Percentiles rank a stretch among this genome's conserved stretches.
Evolutionary conservation across 2,329 filamentous ascomycete species (phyloP).

Genomic region (Ophiostoma australiae): DNA sequence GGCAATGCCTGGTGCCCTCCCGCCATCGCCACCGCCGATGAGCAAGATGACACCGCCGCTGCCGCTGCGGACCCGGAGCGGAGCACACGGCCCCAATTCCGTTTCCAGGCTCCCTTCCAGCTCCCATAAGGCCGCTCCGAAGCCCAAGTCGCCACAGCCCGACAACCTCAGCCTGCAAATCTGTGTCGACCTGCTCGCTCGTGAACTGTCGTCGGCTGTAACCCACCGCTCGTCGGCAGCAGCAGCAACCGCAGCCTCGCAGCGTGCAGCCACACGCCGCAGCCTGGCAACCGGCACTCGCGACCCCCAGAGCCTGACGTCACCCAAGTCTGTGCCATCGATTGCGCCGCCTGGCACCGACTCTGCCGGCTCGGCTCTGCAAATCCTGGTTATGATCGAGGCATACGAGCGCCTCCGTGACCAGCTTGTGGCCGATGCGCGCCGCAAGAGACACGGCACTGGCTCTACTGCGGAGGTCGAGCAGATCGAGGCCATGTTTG

Average conservation of each 20-base stretch:
- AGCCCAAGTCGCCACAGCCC: constrained; percentile 24
- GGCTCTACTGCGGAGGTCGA: constrained; percentile 31
- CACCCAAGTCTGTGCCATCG: constrained; percentile 19
- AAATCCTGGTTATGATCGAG: constrained; percentile 55
- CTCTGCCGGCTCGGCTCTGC: constrained; percentile 42
- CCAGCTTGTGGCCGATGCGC: constrained; percentile 36
- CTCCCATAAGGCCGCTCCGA: neutral
- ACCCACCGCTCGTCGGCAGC: constrained; percentile 17
- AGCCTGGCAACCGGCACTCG: neutral
- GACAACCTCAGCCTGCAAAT: constrained; percentile 46
- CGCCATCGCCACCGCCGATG: neutral
- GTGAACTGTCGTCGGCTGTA: constrained; percentile 45
- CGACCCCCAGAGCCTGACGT: neutral
- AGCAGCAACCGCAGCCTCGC: constrained; percentile 15
- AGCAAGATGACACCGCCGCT: constrained; percentile 14
- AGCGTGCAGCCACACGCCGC: constrained; percentile 17
- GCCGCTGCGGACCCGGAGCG: constrained; percentile 19
- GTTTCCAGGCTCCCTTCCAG: neutral
- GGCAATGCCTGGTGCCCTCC: neutral
- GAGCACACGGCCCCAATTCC: neutral
- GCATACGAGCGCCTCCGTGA: constrained; percentile 52
- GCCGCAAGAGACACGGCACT: constrained; percentile 22
- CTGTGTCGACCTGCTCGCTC: constrained; percentile 47
- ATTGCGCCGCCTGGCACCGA: constrained; percentile 24
- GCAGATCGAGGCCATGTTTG: constrained; percentile 42